Conservation (phyloP, 2,329 filamentous ascomycete genomes). For the Sporothrix protearum region DNA sequence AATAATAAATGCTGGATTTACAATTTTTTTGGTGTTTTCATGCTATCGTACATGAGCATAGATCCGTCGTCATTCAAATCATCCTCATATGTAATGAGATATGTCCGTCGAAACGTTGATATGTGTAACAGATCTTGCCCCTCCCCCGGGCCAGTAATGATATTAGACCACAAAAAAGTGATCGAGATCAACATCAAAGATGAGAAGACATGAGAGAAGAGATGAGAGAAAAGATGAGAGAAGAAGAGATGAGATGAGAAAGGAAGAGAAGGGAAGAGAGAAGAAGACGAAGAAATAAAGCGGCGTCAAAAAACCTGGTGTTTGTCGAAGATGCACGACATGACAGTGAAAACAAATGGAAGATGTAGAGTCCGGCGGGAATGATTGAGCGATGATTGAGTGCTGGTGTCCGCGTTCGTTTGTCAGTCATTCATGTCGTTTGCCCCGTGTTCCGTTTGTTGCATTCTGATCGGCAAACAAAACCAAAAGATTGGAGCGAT, state of each 20-base stretch:
- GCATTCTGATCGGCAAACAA: no score
- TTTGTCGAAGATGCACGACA: background rate
- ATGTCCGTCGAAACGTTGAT: background rate
- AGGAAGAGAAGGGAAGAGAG: no score
- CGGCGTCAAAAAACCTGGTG: background rate
- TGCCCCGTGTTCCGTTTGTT: no score
- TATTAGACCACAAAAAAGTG: no score
- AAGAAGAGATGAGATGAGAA: background rate
- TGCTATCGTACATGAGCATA: background rate
- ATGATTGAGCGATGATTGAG: background rate
- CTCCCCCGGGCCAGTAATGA: no score
- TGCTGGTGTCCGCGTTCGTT: background rate
- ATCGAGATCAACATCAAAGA: no score
- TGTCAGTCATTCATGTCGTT: background rate
- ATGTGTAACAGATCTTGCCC: background rate
- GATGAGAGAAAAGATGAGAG: background rate
- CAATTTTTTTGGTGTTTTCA: background rate
- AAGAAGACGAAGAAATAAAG: background rate
- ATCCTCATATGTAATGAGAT: background rate
- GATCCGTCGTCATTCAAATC: background rate
- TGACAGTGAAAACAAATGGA: background rate
- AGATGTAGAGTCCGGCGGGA: background rate
- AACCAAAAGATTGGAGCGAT: no score
- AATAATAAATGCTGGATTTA: slow-evolving; percentile 3
- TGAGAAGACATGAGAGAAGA: no score